These are phyloP conservation scores for Termitomyces sp. DNA, from an alignment of 768 basidiomycete species.

Conservation along the genomic window DNA sequence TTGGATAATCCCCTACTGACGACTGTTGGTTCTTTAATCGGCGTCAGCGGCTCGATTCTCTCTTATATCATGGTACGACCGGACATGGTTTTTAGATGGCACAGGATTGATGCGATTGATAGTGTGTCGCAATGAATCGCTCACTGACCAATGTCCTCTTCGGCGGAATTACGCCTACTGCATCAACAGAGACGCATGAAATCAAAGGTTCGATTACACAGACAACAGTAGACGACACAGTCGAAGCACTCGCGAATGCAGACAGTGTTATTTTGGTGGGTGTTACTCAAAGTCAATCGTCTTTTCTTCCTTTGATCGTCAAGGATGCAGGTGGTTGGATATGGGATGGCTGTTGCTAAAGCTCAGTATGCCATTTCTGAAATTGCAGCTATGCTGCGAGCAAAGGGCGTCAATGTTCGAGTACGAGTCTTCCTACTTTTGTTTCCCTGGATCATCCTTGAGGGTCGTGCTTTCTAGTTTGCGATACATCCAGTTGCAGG, in stretches of 20 bases:
- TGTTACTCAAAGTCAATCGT: background rate
- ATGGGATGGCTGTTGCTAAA: conserved; percentile 92
- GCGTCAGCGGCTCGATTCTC: conserved; percentile 86
- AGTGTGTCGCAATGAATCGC: conserved; percentile 94
- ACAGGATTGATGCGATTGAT: conserved; percentile 4
- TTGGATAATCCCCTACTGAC: conserved; percentile 81
- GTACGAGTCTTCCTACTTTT: conserved; percentile 22
- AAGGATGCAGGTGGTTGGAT: conserved; percentile 63
- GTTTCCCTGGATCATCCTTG: background rate
- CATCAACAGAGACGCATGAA: conserved; percentile 56
- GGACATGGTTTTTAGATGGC: background rate
- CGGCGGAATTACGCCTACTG: conserved; percentile 70
- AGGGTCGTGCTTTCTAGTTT: conserved; percentile 34
- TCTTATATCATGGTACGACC: conserved; percentile 82
- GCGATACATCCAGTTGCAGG: conserved; percentile 91
- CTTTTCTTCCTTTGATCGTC: conserved; percentile 8
- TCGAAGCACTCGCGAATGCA: conserved; percentile 72
- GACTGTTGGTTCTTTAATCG: conserved; percentile 82
- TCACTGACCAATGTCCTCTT: conserved; percentile 84
- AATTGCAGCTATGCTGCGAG: conserved; percentile 67
- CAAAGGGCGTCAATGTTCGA: conserved; percentile 75
- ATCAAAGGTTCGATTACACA: conserved; percentile 83
- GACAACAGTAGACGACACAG: conserved; percentile 77
- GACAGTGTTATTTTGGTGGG: conserved; percentile 78
- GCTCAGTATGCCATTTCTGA: conserved; percentile 81